A percentile compares a stretch with the other conserved stretches of the same genome.
These are phyloP conservation scores for Clitoria ternatea DNA, from an alignment of 306 rosid genomes.

Conservation along the genomic window DNA sequence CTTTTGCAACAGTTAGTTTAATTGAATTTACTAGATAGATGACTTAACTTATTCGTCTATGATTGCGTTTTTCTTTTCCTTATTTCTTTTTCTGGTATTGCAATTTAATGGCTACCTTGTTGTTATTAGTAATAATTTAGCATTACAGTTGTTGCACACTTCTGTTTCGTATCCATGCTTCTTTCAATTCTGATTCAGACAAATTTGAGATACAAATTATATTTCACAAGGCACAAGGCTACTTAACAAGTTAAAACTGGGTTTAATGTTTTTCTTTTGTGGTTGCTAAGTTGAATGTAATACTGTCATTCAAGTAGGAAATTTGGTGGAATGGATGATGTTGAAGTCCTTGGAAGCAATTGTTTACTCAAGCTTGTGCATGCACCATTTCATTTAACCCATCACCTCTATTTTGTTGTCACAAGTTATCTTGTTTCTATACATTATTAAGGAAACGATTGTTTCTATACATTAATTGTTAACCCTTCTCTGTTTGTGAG, in stretches of 20 bases:
- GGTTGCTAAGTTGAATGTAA: slow-evolving; percentile 3
- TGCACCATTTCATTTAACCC: slow-evolving; percentile 2
- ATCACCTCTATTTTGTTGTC: background rate
- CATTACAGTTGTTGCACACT: background rate
- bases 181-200: background rate
- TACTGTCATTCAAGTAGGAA: background rate
- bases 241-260: background rate
- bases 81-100: no score
- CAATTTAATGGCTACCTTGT: background rate
- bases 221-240: background rate
- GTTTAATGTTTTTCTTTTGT: background rate
- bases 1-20: background rate
- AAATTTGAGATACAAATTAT: background rate
- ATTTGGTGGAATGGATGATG: slow-evolving; percentile 15
- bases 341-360: background rate
- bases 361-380: background rate
- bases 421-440: slow-evolving; percentile 5
- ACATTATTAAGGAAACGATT: no score
- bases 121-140: background rate
- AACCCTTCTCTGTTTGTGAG: no score
- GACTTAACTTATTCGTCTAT: background rate
- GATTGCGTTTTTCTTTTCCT: background rate
- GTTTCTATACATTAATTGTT: no score
- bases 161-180: background rate
- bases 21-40: background rate